Conservation (phyloP, 495 filamentous ascomycete genomes). For the Elaphomyces granulatus region DNA sequence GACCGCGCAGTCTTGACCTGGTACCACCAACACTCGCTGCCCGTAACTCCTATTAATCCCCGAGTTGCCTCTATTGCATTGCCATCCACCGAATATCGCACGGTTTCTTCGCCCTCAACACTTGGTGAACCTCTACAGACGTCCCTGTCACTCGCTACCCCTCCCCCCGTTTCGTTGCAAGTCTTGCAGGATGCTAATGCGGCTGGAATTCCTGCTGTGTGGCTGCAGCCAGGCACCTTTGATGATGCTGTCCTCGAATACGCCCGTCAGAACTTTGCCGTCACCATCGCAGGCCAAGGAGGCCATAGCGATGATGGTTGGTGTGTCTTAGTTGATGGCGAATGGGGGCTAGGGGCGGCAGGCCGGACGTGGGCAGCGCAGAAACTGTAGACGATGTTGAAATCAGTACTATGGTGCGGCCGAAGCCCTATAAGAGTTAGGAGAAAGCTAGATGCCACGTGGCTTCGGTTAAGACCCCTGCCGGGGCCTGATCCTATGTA, state of each 20-base stretch:
- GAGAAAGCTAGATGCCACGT: too few relatives aligned
- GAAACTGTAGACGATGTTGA: constrained; percentile 28
- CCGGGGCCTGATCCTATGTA: too few relatives aligned
- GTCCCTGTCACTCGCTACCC: constrained; percentile 74
- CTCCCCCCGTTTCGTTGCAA: constrained; percentile 52
- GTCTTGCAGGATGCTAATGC: constrained; percentile 67
- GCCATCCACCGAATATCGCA: constrained; percentile 39
- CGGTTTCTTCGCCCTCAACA: constrained; percentile 46
- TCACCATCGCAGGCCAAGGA: constrained; percentile 55
- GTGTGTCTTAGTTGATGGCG: constrained; percentile 88
- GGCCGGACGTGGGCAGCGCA: constrained; percentile 36
- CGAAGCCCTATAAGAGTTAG: too few relatives aligned
- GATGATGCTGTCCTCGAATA: constrained; percentile 56
- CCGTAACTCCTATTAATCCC: constrained; percentile 75
- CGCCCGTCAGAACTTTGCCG: constrained; percentile 49
- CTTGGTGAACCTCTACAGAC: constrained; percentile 54
- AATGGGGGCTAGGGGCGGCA: constrained; percentile 48
- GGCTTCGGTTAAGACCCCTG: too few relatives aligned
- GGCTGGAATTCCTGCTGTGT: constrained; percentile 66
- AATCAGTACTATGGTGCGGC: too few relatives aligned
- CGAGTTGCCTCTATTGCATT: constrained; percentile 43
- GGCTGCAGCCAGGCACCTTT: constrained; percentile 85
- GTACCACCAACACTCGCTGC: constrained; percentile 67
- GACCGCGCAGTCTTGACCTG: constrained; percentile 58
- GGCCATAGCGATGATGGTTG: constrained; percentile 61